Evolutionary conservation across 108 stramenopile genomes (phyloP), one percentile per base, ranked within the genome.

Genomic region (Skeletonema tropicum): DNA sequence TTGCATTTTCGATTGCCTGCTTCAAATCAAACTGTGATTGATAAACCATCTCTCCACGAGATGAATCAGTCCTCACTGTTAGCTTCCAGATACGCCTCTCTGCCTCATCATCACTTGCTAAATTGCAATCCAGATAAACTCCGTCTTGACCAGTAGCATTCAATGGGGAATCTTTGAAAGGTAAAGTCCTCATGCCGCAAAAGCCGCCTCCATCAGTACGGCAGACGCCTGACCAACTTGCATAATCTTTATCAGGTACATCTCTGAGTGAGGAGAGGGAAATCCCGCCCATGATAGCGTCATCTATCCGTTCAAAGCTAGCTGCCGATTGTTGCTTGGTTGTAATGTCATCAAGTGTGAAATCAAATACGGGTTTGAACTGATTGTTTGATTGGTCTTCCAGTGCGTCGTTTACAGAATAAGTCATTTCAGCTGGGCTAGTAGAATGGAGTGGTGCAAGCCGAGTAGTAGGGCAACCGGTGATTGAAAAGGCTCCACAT

Each of bases 201-300:
- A 94, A 94, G 19, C 92, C 92, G 5, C 87, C 92, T 52, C 92
- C 92, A 64, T 93, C 90, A 2, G 76, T 79, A 0, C 92, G 84
- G 67, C 92, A 94, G 19, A 90, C 71, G 1, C 92, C 92, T 9
- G 68, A 76, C 92, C 92, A 94, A 15, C 74, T 76, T 2, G 90
- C 90, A 75, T 83, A 91, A 29, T 63, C 32, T 59, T 85, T 57
- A 14, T 67, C 73, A 0, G 83, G 61, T 1, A 66, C 45, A 21
- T 87, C 80, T 30, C 82, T 64, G 1, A 91, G 29, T 7, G 86
- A 62, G 11, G 83, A 84, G 23, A 69, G 60, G 62, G 78, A 81
- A 13, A 94, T 91, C 3, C 92, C 92, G 7, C 92, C 92, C 92
- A 94, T 94, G 65, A 94, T 88, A 29, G 89, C 87, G 76, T 94